Base-by-base conservation (phyloP, 148 eudicot species). In the Vaccinium corymbosum region DNA sequence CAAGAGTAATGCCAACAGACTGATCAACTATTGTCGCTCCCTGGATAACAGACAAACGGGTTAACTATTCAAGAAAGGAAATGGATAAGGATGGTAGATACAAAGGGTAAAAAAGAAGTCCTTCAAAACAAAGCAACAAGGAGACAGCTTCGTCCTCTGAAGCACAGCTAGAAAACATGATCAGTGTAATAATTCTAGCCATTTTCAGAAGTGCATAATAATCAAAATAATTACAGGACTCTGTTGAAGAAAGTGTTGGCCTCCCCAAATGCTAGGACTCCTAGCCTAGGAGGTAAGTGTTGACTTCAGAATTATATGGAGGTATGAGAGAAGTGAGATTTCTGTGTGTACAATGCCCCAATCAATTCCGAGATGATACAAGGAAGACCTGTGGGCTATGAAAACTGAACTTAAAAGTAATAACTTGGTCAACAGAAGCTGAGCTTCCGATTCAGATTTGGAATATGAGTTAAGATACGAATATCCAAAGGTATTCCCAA, bases 1-100 rank as follows among this genome's bases (percentile, higher is more conserved):
- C 95, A 82, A 93, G 94, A 68, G 89, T 90, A 55, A 96, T 93
- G 82, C 87, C 88, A 64, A 96, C 97, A 76, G 99, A 75, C 83
- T 94, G 98, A 85, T 96, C 99, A 85, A 94, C 97, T 27, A 96
- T 94, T 35, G 98, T 96, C 49, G 98, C 95, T 80, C 99, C 99
- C 99, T 96, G 91, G 82, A 86, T 35, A 74, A 19, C n/a, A 79
- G 3, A 46, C 68, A 57, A 57, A 59, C n/a, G n/a, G 72, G 32
- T 59, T n/a, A 59, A 51, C n/a, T 7, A 59, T 80, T 35, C 4
- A 35, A 38, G 19, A 38, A 61, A 61, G 52, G 25, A 38, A 57
- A 29, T 55, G 19, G 48, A 73, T n/a, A 73, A 15, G 32, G 62
- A 82, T 11, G n/a, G 25, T 51, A 55, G 10, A 75, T 32, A 38